phyloP scores from a whole-genome alignment of 2,329 filamentous ascomycete genomes.

The Sporothrix sp. region DNA sequence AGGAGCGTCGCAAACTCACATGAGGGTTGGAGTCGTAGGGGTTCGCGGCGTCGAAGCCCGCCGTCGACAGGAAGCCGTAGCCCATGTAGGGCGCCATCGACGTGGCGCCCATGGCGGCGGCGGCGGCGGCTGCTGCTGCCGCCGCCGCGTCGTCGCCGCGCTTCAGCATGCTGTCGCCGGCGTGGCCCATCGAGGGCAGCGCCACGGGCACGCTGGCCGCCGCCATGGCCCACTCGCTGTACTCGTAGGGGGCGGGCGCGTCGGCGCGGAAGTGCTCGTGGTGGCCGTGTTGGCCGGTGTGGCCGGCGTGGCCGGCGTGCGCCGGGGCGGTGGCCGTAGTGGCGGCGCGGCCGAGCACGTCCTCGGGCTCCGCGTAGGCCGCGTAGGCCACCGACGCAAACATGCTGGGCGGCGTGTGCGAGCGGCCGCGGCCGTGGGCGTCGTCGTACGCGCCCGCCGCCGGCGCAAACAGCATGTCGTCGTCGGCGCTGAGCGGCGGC shows the following conservation, averaged over 20 bases:
- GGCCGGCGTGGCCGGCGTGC: constrained; percentile 17
- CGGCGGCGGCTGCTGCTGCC: neutral
- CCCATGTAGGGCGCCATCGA: constrained; percentile 56
- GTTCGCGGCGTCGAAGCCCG: constrained; percentile 52
- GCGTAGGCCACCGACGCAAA: constrained; percentile 44
- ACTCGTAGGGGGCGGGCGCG: constrained; percentile 32
- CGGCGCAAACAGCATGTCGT: constrained; percentile 55
- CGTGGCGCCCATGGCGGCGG: constrained; percentile 36
- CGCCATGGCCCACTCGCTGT: constrained; percentile 43
- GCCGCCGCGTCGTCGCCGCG: constrained; percentile 38
- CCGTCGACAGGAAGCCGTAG: constrained; percentile 55
- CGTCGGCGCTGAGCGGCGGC: constrained; percentile 49
- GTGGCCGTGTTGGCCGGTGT: constrained; percentile 15
- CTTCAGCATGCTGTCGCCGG: constrained; percentile 59
- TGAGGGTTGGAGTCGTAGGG: constrained; percentile 63
- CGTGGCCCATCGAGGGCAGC: constrained; percentile 52
- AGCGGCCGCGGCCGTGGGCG: constrained; percentile 37
- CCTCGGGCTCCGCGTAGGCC: constrained; percentile 54
- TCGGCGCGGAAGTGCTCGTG: neutral
- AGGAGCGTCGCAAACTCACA: constrained; percentile 52
- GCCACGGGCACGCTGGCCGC: constrained; percentile 44
- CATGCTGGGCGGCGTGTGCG: constrained; percentile 57
- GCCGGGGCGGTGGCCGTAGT: neutral
- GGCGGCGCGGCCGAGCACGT: constrained; percentile 46
- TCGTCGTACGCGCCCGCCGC: neutral